Evolutionary conservation across 73 alveolate genomes (phyloP), one percentile per base, ranked within the genome.

Genomic region (Tetrahymena elliotti): DNA sequence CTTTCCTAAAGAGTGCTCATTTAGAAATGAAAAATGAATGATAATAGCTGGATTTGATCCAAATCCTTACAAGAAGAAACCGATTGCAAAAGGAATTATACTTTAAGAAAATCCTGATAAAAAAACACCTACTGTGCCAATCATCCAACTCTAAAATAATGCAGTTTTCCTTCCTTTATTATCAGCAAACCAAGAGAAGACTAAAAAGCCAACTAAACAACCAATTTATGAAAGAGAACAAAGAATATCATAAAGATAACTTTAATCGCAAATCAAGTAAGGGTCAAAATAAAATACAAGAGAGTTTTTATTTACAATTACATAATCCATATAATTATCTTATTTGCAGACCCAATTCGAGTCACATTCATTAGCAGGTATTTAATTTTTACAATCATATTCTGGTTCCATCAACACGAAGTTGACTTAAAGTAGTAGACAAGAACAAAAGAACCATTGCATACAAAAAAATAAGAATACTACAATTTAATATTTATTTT

Each of bases 1-100:
- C 31, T 94, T 83, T 83, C 96, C 96, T 83, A 41, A 27, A 35
- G 96, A 40, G 38, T 94, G 96, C 33, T 94, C 96, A 94, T 94
- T 94, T 11, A 94, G n/a, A 37, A 94, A 94, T 13, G 96, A 94
- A 83, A 83, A 94, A 39, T 94, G 96, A 9, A 94, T 37, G 13
- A 93, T 94, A 22, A 94, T 94, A 0, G 96, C 96, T 83, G 96
- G 94, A 83, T 94, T 94, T 2, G 82, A 33, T n/a, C 96, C 96
- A 83, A 94, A 94, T 2, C 96, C 96, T 15, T 41, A 18, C 36
- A 83, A 35, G 34, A 94, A 94, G 83, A 94, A 33, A 18, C 94
- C 96, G 37, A 84, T 38, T 9, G 94, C 41, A 82, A 52, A 40
- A 3, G 82, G 33, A 6, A 37, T 84, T 18, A 94, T 94, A 39